A percentile compares a stretch with the other conserved stretches of the same genome.
phyloP scores from a whole-genome alignment of 768 basidiomycete genomes.

The Podaxis sp. region DNA sequence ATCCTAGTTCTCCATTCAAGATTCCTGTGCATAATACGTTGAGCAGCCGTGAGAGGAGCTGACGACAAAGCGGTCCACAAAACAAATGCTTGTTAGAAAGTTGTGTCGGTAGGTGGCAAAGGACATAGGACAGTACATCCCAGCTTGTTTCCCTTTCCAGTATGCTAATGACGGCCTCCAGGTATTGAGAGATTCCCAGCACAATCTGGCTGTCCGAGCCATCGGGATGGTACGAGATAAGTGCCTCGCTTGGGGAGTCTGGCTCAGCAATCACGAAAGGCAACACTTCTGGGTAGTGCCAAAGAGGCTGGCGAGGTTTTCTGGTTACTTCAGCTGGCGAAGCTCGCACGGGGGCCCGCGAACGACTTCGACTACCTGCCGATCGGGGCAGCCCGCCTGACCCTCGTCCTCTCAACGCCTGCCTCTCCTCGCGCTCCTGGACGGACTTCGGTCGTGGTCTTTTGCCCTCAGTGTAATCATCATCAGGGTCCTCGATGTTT shows the following conservation, averaged over 20 bases:
- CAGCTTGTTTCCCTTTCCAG: slow-evolving; percentile 78
- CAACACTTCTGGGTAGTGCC: slow-evolving; percentile 65
- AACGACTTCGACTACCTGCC: slow-evolving; percentile 56
- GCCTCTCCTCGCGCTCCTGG: slow-evolving; percentile 48
- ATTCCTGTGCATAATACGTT: slow-evolving; percentile 66
- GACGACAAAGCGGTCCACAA: slow-evolving; percentile 81
- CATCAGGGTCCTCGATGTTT: slow-evolving; percentile 14
- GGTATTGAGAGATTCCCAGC: slow-evolving; percentile 74
- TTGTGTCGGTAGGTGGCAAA: slow-evolving; percentile 89
- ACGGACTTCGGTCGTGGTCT: slow-evolving; percentile 43
- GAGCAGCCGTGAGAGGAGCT: slow-evolving; percentile 57
- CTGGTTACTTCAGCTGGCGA: slow-evolving; percentile 22
- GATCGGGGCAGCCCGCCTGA: slow-evolving; percentile 38
- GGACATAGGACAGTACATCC: slow-evolving; percentile 89
- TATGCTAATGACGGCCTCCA: slow-evolving; percentile 56
- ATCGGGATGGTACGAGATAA: slow-evolving; percentile 59
- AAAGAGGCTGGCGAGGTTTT: slow-evolving; percentile 47
- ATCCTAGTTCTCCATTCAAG: slow-evolving; percentile 50
- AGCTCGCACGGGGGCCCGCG: slow-evolving; percentile 38
- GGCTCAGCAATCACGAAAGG: slow-evolving; percentile 51
- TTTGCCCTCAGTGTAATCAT: slow-evolving; percentile 29
- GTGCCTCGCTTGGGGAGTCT: slow-evolving; percentile 62
- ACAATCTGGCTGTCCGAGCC: slow-evolving; percentile 39
- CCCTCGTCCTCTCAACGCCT: slow-evolving; percentile 49
- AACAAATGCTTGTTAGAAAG: slow-evolving; percentile 95